Percentiles rank a stretch among this genome's conserved stretches.
Evolutionary conservation across 2,329 filamentous ascomycete species (phyloP).

Genomic region (Botrytis squamosa): DNA sequence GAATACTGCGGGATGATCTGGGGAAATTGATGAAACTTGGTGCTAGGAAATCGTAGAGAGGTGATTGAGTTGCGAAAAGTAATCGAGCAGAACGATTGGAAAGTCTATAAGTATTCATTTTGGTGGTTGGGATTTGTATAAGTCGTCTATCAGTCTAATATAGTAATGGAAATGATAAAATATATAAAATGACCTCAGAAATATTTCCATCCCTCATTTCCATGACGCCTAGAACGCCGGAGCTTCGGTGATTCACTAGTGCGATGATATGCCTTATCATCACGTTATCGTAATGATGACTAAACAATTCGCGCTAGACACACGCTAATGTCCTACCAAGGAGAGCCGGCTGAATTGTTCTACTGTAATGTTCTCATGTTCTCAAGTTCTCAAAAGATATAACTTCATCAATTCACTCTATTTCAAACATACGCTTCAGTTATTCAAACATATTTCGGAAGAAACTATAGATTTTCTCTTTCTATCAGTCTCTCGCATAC

Average conservation of each 20-base stretch:
- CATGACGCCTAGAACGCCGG: conserved; percentile 10
- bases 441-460: not conserved
- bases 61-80: conserved; percentile 23
- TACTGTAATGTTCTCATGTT: not conserved
- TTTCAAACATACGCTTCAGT: not conserved
- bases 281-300: conserved; percentile 4
- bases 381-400: not conserved
- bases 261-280: not conserved
- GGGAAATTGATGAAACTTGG: conserved; percentile 38
- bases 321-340: conserved; percentile 17
- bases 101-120: conserved; percentile 14
- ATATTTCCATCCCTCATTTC: not conserved
- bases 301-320: not conserved
- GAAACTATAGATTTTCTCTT: not conserved
- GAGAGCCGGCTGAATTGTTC: conserved; percentile 12
- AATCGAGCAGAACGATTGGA: conserved; percentile 23
- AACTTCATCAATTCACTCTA: not conserved
- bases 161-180: not conserved
- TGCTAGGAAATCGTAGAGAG: conserved; percentile 43
- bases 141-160: conserved; percentile 3
- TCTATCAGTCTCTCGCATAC: not conserved
- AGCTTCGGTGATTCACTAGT: conserved; percentile 5
- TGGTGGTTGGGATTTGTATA: not conserved
- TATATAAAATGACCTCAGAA: not conserved
- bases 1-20: conserved; percentile 25